These are phyloP conservation scores for Coprinopsis marcescibilis DNA, from an alignment of 768 basidiomycete species.

Conservation along the genomic window DNA sequence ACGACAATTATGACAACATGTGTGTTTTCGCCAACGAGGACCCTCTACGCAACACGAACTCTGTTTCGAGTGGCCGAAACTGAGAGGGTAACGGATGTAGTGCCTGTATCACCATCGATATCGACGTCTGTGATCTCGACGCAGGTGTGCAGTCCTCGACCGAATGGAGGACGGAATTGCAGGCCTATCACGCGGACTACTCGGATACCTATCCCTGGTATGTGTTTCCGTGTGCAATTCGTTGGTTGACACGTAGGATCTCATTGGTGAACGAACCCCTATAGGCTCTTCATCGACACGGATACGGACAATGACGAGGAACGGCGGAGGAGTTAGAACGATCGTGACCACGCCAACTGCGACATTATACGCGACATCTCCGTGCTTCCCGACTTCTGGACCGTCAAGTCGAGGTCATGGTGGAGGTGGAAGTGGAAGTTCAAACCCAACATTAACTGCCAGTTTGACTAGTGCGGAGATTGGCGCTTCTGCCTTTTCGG, in stretches of 20 bases:
- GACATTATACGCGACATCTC: too few species aligned
- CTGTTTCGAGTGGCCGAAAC: not conserved
- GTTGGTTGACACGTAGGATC: too few species aligned
- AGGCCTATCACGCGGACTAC: not conserved
- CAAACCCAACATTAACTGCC: too few species aligned
- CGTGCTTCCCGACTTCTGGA: too few species aligned
- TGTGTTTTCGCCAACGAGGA: not conserved
- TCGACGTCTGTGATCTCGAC: not conserved
- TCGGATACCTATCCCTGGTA: constrained; percentile 4
- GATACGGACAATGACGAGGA: too few species aligned
- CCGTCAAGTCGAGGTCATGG: too few species aligned
- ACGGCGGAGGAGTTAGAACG: too few species aligned
- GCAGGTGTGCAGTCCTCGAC: not conserved
- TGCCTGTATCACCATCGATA: not conserved
- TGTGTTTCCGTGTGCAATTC: too few species aligned
- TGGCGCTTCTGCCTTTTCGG: too few species aligned
- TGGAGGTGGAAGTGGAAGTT: too few species aligned
- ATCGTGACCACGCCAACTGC: too few species aligned
- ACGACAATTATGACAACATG: not conserved
- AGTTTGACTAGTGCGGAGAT: too few species aligned
- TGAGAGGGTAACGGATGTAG: not conserved
- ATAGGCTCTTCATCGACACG: not conserved
- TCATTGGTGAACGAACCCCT: not conserved
- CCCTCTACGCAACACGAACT: not conserved
- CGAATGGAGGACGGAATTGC: not conserved